These are phyloP conservation scores for Pestalotiopsis sp. DNA, from an alignment of 2,329 filamentous ascomycete species.

Conservation along the genomic window DNA sequence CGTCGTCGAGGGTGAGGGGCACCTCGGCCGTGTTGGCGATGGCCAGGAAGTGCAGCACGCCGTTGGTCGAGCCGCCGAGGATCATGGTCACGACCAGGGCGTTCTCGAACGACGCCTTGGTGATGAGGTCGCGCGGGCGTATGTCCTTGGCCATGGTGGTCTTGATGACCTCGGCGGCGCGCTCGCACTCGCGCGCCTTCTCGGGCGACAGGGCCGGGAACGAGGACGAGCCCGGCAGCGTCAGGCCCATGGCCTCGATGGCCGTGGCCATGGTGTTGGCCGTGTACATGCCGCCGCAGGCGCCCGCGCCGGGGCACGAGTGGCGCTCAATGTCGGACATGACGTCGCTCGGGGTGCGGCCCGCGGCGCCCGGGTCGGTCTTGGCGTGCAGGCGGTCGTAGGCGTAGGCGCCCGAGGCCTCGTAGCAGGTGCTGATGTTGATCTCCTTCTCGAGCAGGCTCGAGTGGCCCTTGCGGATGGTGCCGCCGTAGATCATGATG, in stretches of 20 bases:
- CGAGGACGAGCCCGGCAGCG: slow-evolving; percentile 81
- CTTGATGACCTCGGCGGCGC: slow-evolving; percentile 77
- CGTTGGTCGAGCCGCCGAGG: slow-evolving; percentile 88
- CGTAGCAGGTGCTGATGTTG: slow-evolving; percentile 87
- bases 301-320: slow-evolving; percentile 74
- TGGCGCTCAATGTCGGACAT: slow-evolving; percentile 79
- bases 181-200: slow-evolving; percentile 85
- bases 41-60: slow-evolving; percentile 84
- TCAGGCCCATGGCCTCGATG: slow-evolving; percentile 83
- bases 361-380: slow-evolving; percentile 60
- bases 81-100: slow-evolving; percentile 90
- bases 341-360: slow-evolving; percentile 73
- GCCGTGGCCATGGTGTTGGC: slow-evolving; percentile 90
- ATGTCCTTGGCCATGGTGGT: slow-evolving; percentile 83
- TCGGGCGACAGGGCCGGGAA: slow-evolving; percentile 80
- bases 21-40: slow-evolving; percentile 88
- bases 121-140: slow-evolving; percentile 78
- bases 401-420: slow-evolving; percentile 80
- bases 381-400: slow-evolving; percentile 76
- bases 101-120: slow-evolving; percentile 82
- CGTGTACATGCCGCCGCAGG: slow-evolving; percentile 83
- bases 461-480: slow-evolving; percentile 82
- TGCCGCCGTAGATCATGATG: slow-evolving; percentile 91
- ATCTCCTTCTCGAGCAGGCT: slow-evolving; percentile 73
- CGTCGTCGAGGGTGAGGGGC: slow-evolving; percentile 76